Evolutionary conservation across 2,329 filamentous ascomycete genomes (phyloP).

Genomic region (Exophiala phaeomuriformis): DNA sequence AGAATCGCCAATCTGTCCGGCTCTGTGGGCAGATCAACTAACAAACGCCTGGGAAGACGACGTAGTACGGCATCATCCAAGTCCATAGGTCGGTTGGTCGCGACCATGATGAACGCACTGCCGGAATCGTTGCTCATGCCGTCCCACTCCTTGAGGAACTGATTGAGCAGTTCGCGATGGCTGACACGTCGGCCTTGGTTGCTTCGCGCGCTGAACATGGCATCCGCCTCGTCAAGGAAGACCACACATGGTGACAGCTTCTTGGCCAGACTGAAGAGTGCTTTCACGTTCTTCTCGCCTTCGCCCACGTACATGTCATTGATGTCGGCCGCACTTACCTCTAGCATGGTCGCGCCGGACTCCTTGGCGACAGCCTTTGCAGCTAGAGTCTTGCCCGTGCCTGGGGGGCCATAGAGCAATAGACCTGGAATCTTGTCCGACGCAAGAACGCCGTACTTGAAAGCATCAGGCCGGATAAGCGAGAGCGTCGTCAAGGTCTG

Average conservation of each 20-base stretch:
- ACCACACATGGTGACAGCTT: conserved; percentile 88
- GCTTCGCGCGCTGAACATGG: conserved; percentile 73
- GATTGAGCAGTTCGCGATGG: conserved; percentile 87
- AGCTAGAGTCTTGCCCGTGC: conserved; percentile 56
- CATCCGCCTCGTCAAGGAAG: conserved; percentile 95
- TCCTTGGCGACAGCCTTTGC: conserved; percentile 60
- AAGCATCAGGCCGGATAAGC: conserved; percentile 83
- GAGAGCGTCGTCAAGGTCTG: conserved; percentile 85
- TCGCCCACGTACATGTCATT: conserved; percentile 97
- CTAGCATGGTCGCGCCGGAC: conserved; percentile 63
- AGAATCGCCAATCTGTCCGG: conserved; percentile 43
- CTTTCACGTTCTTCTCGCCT: conserved; percentile 90
- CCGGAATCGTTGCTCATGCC: conserved; percentile 68
- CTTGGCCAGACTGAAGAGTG: conserved; percentile 83
- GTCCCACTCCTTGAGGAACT: conserved; percentile 95
- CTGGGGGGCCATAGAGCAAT: conserved; percentile 77
- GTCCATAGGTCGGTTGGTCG: conserved; percentile 91
- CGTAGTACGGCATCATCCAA: conserved; percentile 59
- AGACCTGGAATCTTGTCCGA: conserved; percentile 86
- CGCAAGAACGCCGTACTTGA: conserved; percentile 86
- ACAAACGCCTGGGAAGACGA: conserved; percentile 43
- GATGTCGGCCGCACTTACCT: conserved; percentile 82
- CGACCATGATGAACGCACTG: conserved; percentile 89
- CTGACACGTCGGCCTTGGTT: conserved; percentile 57
- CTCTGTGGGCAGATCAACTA: conserved; percentile 44